phyloP scores from a whole-genome alignment of 805 yeast species.

The Candida incommunis region DNA sequence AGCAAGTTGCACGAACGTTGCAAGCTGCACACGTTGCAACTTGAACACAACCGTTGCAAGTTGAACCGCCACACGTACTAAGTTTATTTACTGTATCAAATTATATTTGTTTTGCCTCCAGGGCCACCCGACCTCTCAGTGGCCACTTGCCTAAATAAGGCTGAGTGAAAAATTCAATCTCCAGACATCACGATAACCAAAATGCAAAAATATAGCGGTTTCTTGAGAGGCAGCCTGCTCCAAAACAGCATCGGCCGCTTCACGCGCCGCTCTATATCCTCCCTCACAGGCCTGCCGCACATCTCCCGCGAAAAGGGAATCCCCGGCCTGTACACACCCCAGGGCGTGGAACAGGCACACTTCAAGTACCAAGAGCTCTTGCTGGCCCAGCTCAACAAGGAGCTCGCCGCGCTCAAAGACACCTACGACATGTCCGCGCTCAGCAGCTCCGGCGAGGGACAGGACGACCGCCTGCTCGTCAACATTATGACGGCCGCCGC shows the following conservation, averaged over 20 bases:
- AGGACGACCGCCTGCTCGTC: not conserved
- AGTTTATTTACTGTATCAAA: no score
- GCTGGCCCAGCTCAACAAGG: conserved; percentile 17
- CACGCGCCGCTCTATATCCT: not conserved
- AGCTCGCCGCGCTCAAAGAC: conserved; percentile 4
- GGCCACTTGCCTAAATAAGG: no score
- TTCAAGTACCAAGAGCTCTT: conserved; percentile 53
- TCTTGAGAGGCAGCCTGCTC: not conserved
- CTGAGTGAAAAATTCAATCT: not conserved
- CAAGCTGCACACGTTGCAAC: no score
- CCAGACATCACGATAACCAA: no score
- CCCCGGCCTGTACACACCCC: conserved; percentile 45
- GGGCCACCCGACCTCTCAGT: no score
- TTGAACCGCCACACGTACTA: no score
- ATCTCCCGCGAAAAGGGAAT: conserved; percentile 28
- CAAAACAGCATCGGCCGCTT: not conserved
- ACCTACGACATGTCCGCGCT: not conserved
- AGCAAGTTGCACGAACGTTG: no score
- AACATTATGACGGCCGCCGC: conserved; percentile 1
- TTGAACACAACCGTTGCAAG: no score
- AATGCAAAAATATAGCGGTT: not conserved
- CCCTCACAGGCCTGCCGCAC: not conserved
- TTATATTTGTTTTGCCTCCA: no score
- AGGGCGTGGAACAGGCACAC: conserved; percentile 71
- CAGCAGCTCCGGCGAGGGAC: not conserved